Conservation (phyloP, 805 yeast species). For the Saccharomycopsis olivae region DNA sequence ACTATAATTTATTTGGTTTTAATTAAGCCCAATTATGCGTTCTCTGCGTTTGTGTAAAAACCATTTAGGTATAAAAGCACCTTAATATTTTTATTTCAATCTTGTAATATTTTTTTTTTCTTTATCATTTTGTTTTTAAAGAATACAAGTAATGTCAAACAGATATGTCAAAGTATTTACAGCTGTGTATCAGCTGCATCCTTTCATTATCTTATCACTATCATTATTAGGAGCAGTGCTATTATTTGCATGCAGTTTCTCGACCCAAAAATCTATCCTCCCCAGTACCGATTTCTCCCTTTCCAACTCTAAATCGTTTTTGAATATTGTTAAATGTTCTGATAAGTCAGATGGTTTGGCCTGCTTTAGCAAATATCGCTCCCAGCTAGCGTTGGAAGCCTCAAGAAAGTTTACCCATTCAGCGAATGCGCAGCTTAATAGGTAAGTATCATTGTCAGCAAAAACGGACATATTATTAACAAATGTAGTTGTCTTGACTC, state of each 20-base stretch:
- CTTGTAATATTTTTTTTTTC: conserved; percentile 26
- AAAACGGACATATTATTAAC: too few relatives aligned
- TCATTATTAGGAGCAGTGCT: neutral
- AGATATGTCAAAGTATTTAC: neutral
- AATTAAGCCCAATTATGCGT: too few relatives aligned
- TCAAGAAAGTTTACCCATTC: too few relatives aligned
- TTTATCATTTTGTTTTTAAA: too few relatives aligned
- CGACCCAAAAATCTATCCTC: neutral
- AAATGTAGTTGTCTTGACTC: conserved; percentile 3
- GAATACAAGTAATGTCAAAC: neutral
- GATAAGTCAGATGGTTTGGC: conserved; percentile 7
- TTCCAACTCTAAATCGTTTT: conserved; percentile 1
- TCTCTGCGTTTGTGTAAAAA: too few relatives aligned
- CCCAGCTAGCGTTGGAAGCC: too few relatives aligned
- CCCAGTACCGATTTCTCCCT: neutral
- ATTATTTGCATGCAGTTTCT: conserved; percentile 1
- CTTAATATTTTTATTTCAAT: too few relatives aligned
- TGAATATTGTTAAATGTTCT: conserved; percentile 7
- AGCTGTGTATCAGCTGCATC: neutral
- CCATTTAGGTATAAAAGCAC: too few relatives aligned
- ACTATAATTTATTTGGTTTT: too few relatives aligned
- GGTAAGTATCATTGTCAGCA: too few relatives aligned
- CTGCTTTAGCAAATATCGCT: conserved; percentile 7
- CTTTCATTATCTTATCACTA: neutral
- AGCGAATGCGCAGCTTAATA: too few relatives aligned